Evolutionary conservation across 768 basidiomycete species (phyloP).

Genomic region (Nidularia pulvinata): DNA sequence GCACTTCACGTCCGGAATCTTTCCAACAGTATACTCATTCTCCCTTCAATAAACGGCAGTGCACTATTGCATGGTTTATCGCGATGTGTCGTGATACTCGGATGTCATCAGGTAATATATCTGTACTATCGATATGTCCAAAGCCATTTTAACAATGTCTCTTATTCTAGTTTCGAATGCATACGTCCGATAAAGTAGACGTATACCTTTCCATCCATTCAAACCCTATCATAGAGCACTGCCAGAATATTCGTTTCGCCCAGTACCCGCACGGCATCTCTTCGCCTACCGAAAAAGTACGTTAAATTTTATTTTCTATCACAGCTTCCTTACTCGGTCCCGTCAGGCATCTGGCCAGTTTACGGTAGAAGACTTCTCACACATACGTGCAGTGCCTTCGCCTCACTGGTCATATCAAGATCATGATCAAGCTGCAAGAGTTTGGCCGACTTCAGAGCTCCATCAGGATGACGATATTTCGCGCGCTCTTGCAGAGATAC

Average conservation of each 20-base stretch:
- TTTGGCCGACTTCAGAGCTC: background rate
- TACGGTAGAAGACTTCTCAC: conserved; percentile 84
- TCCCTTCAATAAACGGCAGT: conserved; percentile 70
- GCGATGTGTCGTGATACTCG: conserved; percentile 64
- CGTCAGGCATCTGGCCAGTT: conserved; percentile 33
- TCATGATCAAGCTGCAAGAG: background rate
- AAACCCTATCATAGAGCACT: conserved; percentile 83
- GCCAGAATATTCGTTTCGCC: conserved; percentile 59
- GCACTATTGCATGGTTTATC: conserved; percentile 66
- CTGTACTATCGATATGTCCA: background rate
- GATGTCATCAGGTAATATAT: conserved; percentile 75
- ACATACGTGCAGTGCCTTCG: conserved; percentile 73
- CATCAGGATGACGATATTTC: background rate
- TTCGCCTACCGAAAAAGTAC: background rate
- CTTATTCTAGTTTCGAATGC: conserved; percentile 78
- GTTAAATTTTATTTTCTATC: background rate
- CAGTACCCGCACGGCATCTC: conserved; percentile 44
- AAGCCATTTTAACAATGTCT: background rate
- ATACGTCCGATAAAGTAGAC: conserved; percentile 62
- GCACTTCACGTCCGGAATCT: conserved; percentile 69
- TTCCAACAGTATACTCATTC: conserved; percentile 58
- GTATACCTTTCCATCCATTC: conserved; percentile 70
- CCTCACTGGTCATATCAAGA: conserved; percentile 64
- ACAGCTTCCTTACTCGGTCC: background rate
- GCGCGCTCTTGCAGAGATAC: background rate